phyloP scores from a whole-genome alignment of 768 basidiomycete genomes.

The Collybia sordida region DNA sequence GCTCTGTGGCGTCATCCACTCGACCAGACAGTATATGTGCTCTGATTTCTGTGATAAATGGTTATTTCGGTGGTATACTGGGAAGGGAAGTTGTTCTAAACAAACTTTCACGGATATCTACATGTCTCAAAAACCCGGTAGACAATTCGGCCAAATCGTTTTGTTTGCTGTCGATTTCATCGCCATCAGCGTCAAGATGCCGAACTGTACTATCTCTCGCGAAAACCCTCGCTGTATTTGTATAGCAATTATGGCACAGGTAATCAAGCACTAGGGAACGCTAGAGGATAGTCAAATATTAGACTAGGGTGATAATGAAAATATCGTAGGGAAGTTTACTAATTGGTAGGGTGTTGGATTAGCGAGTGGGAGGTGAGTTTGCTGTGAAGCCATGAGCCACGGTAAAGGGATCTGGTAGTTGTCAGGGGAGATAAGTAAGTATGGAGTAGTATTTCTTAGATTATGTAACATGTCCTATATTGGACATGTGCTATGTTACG shows the following conservation, averaged over 20 bases:
- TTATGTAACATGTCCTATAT: background rate
- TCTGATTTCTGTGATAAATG: constrained; percentile 58
- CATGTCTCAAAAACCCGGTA: constrained; percentile 40
- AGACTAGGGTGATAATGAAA: background rate
- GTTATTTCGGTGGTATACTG: background rate
- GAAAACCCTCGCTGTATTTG: constrained; percentile 70
- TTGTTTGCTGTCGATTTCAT: constrained; percentile 47
- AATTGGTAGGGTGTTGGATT: constrained; percentile 43
- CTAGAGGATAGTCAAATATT: constrained; percentile 33
- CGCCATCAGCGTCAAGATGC: constrained; percentile 69
- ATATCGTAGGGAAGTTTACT: constrained; percentile 25
- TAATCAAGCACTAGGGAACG: constrained; percentile 74
- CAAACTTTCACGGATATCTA: constrained; percentile 55
- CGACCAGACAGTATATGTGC: constrained; percentile 69
- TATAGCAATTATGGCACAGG: constrained; percentile 71
- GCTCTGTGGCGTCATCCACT: constrained; percentile 66
- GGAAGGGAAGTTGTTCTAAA: no score
- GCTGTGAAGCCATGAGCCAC: background rate
- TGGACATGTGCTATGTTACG: constrained; percentile 6
- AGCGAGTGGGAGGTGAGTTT: constrained; percentile 15
- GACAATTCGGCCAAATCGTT: constrained; percentile 22
- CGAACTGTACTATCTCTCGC: constrained; percentile 58
- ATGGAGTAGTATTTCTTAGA: background rate
- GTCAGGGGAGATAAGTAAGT: no score
- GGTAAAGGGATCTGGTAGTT: no score